Conservation (phyloP, 1,139 yeast genomes). For the Protomyces inundatus region DNA sequence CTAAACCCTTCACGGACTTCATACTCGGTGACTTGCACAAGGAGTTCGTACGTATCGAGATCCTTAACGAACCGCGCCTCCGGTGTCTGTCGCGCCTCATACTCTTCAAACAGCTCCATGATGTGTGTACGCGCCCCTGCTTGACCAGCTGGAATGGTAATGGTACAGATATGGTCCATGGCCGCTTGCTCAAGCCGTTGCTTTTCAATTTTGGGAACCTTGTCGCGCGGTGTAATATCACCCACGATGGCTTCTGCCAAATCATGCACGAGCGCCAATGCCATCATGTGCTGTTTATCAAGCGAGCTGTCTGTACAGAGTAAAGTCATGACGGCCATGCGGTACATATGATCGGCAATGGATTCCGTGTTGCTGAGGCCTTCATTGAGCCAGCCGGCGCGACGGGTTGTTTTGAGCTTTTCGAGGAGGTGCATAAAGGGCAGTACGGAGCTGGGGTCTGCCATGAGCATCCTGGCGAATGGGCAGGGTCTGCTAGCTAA, state of each 20-base stretch:
- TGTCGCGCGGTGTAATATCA: constrained; percentile 27
- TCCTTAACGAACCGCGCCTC: constrained; percentile 93
- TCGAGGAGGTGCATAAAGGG: constrained; percentile 71
- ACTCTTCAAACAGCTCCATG: constrained; percentile 76
- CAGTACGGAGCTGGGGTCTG: neutral
- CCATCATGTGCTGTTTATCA: constrained; percentile 57
- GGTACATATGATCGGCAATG: constrained; percentile 77
- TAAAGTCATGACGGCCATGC: constrained; percentile 85
- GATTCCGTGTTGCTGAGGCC: constrained; percentile 49
- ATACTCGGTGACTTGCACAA: constrained; percentile 85
- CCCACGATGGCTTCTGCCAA: constrained; percentile 76
- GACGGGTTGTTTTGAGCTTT: constrained; percentile 66
- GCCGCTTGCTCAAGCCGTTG: constrained; percentile 76
- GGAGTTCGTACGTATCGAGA: constrained; percentile 87
- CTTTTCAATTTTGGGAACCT: constrained; percentile 47
- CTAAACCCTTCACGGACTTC: constrained; percentile 44
- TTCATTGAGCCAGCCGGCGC: constrained; percentile 93
- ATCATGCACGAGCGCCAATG: constrained; percentile 86
- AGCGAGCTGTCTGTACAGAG: constrained; percentile 47
- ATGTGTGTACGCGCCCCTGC: constrained; percentile 60
- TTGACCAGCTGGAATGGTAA: constrained; percentile 60
- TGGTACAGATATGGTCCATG: constrained; percentile 57
- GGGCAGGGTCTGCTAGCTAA: no score
- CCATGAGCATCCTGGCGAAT: neutral
- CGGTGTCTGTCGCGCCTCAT: constrained; percentile 71